Base-by-base conservation (phyloP, 2,329 filamentous ascomycete species). In the Bipolaris cookei region DNA sequence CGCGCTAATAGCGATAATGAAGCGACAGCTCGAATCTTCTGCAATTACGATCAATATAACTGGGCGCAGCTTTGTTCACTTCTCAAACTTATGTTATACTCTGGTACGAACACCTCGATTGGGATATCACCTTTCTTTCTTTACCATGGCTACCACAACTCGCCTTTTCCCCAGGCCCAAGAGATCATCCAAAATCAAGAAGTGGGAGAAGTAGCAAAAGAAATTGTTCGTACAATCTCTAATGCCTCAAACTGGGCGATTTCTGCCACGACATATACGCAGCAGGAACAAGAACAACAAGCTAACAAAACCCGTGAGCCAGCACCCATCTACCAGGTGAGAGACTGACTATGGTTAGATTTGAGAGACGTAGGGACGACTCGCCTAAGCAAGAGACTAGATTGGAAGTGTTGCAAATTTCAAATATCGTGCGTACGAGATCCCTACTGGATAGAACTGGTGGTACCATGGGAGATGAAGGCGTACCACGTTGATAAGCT, bases 401-500 rank as follows among this genome's bases (percentile, higher is more conserved):
- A 43, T 23, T 43, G 23, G 39, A 43, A 32, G 25, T 28, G 23
- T 45, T 14, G 14, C 4, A 45, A 45, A 25, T 45, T 28, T 16
- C 25, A 45, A 45, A 25, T 45, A 32, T 32, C n/a, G 25, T n/a
- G 42, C 42, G 21, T 45, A 45, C n/a, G n/a, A 45, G 25, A 45
- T 25, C 23, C 14, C 8, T 45, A 45, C 42, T 32, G 32, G 10
- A n/a, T 45, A 45, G 42, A 45, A 16, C 11, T 45, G 32, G 23
- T 25, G n/a, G 25, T 45, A 6, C 23, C 23, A 14, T 45, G 32
- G 23, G 14, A 45, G 32, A 45, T 25, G n/a, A 45, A 45, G 42
- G n/a, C n/a, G 8, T 45, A 32, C 42, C 25, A 45, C 25, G n/a
- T 45, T 34, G 13, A 45, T 45, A 45, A 45, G 14, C 35, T 37